Base-by-base conservation (phyloP, 176 grass and related monocot genomes). In the Canna indica region DNA sequence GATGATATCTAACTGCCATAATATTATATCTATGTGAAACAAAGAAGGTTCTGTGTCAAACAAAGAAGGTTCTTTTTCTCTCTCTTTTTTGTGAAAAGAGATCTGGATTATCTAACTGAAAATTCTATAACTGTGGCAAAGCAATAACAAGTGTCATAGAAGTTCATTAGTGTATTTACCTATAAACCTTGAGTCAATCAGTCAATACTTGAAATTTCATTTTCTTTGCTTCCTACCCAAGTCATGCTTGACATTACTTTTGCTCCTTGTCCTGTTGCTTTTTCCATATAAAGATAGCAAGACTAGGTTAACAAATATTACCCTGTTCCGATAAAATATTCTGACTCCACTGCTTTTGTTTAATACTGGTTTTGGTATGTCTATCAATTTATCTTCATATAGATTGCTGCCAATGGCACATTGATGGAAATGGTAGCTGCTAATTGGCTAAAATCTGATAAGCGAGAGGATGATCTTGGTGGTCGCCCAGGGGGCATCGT, bases 361-460 rank as follows among this genome's bases (percentile, higher is more conserved):
- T n/a, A n/a, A n/a, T n/a, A n/a, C n/a, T n/a, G n/a, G 20, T 28
- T 33, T 64, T 64, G 27, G 60, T 16, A 18, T 54, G 5, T 11
- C 3, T 63, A 27, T 24, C 20, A 28, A 68, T 28, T 26, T 27
- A 14, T 70, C 14, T 1, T 28, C 22, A 1, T 22, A 72, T 80
- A 99, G 95, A 99, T 90, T 70, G 85, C 85, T 46, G 95, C 90
- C 77, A 88, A 82, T 76, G 90, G 44, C 82, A 99, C 95, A 45
- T 74, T 93, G 73, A 99, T 99, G 95, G 84, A 99, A 88, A 90
- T 99, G 95, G 84, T 99, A 27, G 95, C 83, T 60, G 95, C 90
- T 64, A 90, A 99, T 73, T 99, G 95, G 95, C 83, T 99, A 80
- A 87, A 88, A 57, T 99, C 95, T 68, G 82, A 93, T 76, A 99